phyloP scores from a whole-genome alignment of 352 stramenopile species.

The Sclerospora graminicola region DNA sequence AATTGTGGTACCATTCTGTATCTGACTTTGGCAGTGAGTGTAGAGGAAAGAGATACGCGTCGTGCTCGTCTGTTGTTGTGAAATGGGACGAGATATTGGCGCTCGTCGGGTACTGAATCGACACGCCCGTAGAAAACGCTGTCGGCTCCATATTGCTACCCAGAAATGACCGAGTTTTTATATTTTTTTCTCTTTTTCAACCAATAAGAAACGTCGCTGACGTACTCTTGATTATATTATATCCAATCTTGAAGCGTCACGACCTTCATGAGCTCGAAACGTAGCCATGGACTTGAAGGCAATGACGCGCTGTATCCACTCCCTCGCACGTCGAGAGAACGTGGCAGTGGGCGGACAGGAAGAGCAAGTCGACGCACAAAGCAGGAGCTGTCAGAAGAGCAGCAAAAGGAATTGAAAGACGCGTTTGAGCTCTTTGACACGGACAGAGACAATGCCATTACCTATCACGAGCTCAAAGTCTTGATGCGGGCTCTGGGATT shows the following conservation, averaged over 20 bases:
- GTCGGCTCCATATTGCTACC: conserved; percentile 25
- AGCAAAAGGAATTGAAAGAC: conserved; percentile 86
- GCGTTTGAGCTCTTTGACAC: conserved; percentile 92
- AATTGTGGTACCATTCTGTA: conserved; percentile 28
- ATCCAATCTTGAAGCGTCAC: conserved; percentile 15
- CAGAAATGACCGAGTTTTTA: neutral
- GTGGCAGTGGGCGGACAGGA: conserved; percentile 3
- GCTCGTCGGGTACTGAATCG: conserved; percentile 29
- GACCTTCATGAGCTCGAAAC: conserved; percentile 18
- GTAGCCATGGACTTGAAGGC: conserved; percentile 19
- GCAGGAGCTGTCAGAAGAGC: too few species aligned
- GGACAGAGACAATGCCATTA: conserved; percentile 83
- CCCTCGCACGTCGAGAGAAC: conserved; percentile 6
- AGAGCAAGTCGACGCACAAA: conserved; percentile 28
- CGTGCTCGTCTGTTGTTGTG: neutral
- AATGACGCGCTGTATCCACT: conserved; percentile 15
- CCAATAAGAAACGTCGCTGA: neutral
- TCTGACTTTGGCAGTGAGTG: conserved; percentile 7
- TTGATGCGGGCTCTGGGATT: conserved; percentile 91
- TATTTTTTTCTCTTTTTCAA: neutral
- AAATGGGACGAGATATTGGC: neutral
- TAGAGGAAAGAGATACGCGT: conserved; percentile 20
- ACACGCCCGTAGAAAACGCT: conserved; percentile 46
- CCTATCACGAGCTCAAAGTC: conserved; percentile 93
- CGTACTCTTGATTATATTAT: conserved; percentile 5